Conservation (phyloP, 495 filamentous ascomycete genomes). For the Talaromyces trachyspermus region DNA sequence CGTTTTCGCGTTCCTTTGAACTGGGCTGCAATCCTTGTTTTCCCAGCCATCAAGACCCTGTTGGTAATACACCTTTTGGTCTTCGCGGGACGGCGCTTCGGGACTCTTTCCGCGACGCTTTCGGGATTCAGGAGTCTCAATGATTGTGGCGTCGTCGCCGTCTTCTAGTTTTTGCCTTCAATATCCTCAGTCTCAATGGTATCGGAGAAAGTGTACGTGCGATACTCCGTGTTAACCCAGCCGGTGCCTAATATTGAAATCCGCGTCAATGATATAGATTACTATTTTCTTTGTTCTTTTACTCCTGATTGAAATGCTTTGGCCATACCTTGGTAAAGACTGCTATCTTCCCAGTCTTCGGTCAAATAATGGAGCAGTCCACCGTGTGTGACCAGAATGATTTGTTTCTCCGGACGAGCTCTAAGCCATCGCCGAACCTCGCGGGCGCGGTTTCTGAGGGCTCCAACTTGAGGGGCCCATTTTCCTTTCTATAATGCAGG, state of each 20-base stretch:
- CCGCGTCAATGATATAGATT: background rate
- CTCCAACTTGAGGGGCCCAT: slow-evolving; percentile 51
- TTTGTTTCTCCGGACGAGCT: slow-evolving; percentile 44
- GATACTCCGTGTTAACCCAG: slow-evolving; percentile 78
- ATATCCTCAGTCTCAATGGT: slow-evolving; percentile 28
- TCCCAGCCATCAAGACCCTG: slow-evolving; percentile 37
- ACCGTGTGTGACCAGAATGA: slow-evolving; percentile 71
- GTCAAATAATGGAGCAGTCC: slow-evolving; percentile 73
- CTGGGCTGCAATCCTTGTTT: slow-evolving; percentile 37
- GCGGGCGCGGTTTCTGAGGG: slow-evolving; percentile 56
- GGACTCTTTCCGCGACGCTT: slow-evolving; percentile 46
- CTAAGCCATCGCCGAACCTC: slow-evolving; percentile 63
- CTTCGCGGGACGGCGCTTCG: slow-evolving; percentile 25
- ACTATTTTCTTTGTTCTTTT: background rate
- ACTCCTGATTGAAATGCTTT: background rate
- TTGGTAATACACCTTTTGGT: slow-evolving; percentile 34
- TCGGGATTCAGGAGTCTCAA: slow-evolving; percentile 56
- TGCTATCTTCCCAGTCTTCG: slow-evolving; percentile 67
- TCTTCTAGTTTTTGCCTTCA: slow-evolving; percentile 29
- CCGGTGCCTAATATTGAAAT: slow-evolving; percentile 76
- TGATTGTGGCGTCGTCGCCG: slow-evolving; percentile 50
- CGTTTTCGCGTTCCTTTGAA: slow-evolving; percentile 30
- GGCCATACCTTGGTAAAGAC: slow-evolving; percentile 41
- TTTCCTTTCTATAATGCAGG: slow-evolving; percentile 23
- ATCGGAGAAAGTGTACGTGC: slow-evolving; percentile 63